phyloP scores from a whole-genome alignment of 371 early-diverging fungal genomes.

The Lichtheimia hyalospora region DNA sequence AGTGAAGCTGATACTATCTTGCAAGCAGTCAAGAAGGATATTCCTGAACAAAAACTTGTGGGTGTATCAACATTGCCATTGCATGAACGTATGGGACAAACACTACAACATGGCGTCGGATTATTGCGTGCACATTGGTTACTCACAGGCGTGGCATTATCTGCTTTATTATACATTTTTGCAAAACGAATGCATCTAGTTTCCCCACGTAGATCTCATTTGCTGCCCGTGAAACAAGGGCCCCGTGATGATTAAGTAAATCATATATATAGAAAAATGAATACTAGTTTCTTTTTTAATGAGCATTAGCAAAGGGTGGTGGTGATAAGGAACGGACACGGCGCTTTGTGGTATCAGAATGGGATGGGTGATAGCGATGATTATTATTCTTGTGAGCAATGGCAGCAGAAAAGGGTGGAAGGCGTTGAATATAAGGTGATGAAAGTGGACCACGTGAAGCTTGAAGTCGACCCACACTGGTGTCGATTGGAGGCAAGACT shows the following conservation, averaged over 20 bases:
- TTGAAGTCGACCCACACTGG: conserved; percentile 21
- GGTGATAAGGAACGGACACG: conserved; percentile 15
- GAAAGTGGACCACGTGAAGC: conserved; percentile 5
- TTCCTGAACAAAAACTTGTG: conserved; percentile 6
- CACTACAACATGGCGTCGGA: conserved; percentile 11
- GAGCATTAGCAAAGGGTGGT: conserved; percentile 6
- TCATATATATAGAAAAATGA: conserved; percentile 1
- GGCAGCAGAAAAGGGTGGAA: conserved; percentile 13
- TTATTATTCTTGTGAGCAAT: background rate
- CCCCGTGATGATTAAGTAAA: background rate
- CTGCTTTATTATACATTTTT: conserved; percentile 16
- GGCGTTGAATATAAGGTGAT: background rate
- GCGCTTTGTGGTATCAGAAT: background rate
- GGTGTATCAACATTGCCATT: conserved; percentile 21
- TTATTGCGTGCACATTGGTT: conserved; percentile 27
- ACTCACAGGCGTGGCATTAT: conserved; percentile 20
- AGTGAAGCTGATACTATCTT: conserved; percentile 9
- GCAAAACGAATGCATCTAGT: conserved; percentile 9
- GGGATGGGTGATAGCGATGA: background rate
- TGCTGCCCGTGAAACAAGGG: conserved; percentile 7
- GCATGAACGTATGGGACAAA: conserved; percentile 14
- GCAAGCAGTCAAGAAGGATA: conserved; percentile 10
- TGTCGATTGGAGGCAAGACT: conserved; percentile 38
- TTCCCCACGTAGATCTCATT: conserved; percentile 5
- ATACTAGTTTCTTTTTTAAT: background rate